Percentiles rank a stretch among this genome's conserved stretches.
Evolutionary conservation across 176 grass and related monocot genomes (phyloP).

Genomic region (Aegilops longissima): DNA sequence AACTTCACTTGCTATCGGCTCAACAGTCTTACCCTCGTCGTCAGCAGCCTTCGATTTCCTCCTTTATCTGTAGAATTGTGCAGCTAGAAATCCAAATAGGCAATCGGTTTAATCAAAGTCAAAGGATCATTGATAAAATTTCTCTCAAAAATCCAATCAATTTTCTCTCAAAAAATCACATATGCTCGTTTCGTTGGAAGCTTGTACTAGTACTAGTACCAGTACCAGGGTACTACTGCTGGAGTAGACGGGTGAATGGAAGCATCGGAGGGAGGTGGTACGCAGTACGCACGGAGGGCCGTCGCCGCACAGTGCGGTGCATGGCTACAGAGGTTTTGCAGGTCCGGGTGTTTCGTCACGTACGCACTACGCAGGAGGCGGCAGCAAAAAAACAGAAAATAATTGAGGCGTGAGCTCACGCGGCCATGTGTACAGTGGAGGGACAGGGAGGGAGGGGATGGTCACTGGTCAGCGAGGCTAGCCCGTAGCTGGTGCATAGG

Average conservation of each 20-base stretch:
- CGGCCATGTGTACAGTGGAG: slow-evolving; percentile 40
- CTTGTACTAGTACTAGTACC: too few species aligned
- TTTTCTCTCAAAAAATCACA: too few species aligned
- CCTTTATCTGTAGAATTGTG: too few species aligned
- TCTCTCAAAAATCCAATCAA: too few species aligned
- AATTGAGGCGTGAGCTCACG: slow-evolving; percentile 31
- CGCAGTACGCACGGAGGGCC: not conserved
- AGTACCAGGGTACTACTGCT: too few species aligned
- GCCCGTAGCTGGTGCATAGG: not conserved
- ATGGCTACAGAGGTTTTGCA: slow-evolving; percentile 22
- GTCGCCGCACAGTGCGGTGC: not conserved
- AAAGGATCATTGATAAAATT: too few species aligned
- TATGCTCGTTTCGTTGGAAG: too few species aligned
- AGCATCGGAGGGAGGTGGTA: not conserved
- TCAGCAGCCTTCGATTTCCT: too few species aligned
- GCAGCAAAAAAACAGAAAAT: slow-evolving; percentile 18
- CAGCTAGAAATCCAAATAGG: too few species aligned
- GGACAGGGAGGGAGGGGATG: not conserved
- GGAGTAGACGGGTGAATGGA: slow-evolving; percentile 5
- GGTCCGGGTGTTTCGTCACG: slow-evolving; percentile 38
- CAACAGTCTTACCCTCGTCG: too few species aligned
- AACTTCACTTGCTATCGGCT: too few species aligned
- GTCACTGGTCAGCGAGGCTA: not conserved
- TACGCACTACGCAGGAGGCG: slow-evolving; percentile 14
- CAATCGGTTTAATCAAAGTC: too few species aligned